Evolutionary conservation across 129 eudicot genomes (phyloP).

Genomic region (Saussurea involucrata): DNA sequence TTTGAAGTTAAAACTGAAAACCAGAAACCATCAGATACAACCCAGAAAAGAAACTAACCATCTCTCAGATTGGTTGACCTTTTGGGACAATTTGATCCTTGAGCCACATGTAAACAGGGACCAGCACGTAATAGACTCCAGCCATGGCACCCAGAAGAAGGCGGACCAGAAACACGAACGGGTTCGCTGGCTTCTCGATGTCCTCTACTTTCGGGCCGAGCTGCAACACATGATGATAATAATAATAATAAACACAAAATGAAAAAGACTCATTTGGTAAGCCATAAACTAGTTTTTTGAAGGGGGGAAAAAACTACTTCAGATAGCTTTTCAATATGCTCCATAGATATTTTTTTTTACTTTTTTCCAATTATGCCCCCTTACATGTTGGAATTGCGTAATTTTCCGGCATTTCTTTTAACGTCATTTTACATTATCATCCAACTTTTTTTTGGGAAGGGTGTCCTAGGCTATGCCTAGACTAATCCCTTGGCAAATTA

Average conservation of each 20-base stretch:
- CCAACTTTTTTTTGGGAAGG: too few relatives aligned
- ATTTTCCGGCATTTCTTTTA: neutral
- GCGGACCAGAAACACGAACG: slow-evolving; percentile 58
- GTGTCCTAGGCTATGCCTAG: too few relatives aligned
- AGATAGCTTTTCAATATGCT: neutral
- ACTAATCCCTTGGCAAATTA: too few relatives aligned
- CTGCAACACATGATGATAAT: slow-evolving; percentile 18
- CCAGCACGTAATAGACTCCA: slow-evolving; percentile 66
- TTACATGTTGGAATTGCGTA: neutral
- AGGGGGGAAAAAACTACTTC: too few relatives aligned
- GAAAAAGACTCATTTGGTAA: neutral
- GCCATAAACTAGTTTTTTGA: neutral
- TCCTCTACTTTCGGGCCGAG: slow-evolving; percentile 86
- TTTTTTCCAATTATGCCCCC: neutral
- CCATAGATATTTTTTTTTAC: neutral
- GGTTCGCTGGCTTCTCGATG: slow-evolving; percentile 63
- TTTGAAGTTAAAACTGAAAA: slow-evolving; percentile 1
- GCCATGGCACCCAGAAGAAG: slow-evolving; percentile 78
- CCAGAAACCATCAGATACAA: neutral
- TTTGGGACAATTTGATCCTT: slow-evolving; percentile 50
- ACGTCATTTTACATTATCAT: neutral
- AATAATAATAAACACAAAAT: neutral
- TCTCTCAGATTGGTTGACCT: slow-evolving; percentile 31
- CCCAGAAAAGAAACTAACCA: neutral
- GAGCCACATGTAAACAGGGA: slow-evolving; percentile 58